Evolutionary conservation across 2,329 filamentous ascomycete species (phyloP).

Genomic region (Coniochaeta sp.): DNA sequence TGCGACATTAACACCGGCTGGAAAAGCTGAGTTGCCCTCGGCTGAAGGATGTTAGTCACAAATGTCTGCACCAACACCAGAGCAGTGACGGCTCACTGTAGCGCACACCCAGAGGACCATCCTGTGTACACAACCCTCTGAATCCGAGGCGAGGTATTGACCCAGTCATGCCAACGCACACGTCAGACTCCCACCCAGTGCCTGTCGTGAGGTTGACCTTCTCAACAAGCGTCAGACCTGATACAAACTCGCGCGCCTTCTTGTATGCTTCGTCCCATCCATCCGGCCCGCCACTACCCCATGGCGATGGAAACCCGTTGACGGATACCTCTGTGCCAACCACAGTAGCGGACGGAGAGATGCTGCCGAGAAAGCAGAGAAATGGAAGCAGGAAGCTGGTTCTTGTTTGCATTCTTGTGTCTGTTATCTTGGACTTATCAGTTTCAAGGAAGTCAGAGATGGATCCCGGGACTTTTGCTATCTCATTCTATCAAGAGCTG

Average conservation of each 20-base stretch:
- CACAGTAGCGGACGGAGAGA: not conserved
- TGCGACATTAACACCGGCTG: slow-evolving; percentile 62
- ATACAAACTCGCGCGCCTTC: slow-evolving; percentile 59
- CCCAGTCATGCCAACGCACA: slow-evolving; percentile 27
- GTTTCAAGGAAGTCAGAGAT: not conserved
- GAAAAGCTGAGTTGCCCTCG: slow-evolving; percentile 63
- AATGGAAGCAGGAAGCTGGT: not conserved
- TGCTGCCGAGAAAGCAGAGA: not conserved
- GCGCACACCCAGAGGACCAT: slow-evolving; percentile 63
- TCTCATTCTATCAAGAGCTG: not conserved
- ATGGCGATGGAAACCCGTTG: slow-evolving; percentile 11
- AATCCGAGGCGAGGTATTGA: slow-evolving; percentile 49
- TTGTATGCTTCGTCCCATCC: slow-evolving; percentile 55
- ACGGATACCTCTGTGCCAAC: not conserved
- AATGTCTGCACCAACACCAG: not conserved
- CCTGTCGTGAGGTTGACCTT: slow-evolving; percentile 74
- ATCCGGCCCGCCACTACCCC: slow-evolving; percentile 1
- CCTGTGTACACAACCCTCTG: slow-evolving; percentile 57
- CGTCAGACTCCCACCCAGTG: slow-evolving; percentile 42
- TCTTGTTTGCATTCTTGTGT: not conserved
- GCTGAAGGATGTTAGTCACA: slow-evolving; percentile 15
- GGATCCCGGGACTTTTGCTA: not conserved
- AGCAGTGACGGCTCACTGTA: slow-evolving; percentile 23
- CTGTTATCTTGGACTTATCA: not conserved
- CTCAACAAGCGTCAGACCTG: slow-evolving; percentile 59